Base-by-base conservation (phyloP, 805 yeast genomes). In the Kuraishia capsulata region DNA sequence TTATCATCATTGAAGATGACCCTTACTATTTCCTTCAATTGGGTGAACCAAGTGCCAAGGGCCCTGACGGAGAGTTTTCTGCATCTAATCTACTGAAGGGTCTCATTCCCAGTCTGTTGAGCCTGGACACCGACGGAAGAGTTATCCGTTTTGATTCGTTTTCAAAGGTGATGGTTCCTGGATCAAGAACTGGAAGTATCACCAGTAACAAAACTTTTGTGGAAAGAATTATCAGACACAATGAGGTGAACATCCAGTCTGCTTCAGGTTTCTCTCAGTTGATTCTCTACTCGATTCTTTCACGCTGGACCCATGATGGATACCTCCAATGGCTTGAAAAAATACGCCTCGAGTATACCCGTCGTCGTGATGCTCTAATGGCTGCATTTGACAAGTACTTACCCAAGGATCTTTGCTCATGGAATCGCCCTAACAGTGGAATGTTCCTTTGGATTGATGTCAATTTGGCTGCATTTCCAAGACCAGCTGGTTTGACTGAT, bases 21-120 rank as follows among this genome's bases (percentile, higher is more conserved):
- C 95, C 95, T 5, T 86, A 85, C 66, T 84, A 81, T 59, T 84
- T 78, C 59, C 61, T 85, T 51, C 82, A 79, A 50, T 67, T 80
- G 63, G 74, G 65, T 40, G 45, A 59, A n/a, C 62, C 64, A 46
- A 64, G 70, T 21, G 45, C 44, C 9, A 64, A 62, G 69, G 69
- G 4, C 20, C 44, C 64, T 47, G 67, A 65, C 50, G 62, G 71
- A 67, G 67, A 59, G 44, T 63, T 37, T 66, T 44, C 51, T 17
- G 64, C 67, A 42, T 62, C 63, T 13, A 68, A 67, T 39, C 72
- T 76, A 48, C 48, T 76, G 35, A 54, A 64, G 37, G 66, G 73
- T 6, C 57, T 78, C 45, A 71, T 73, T 32, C 74, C 78, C n/a
- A 76, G 86, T 6, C 77, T 79, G 62, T 55, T 83, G 32, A 69